phyloP scores from a whole-genome alignment of 2,329 filamentous ascomycete species.

The Botryotinia narcissicola region DNA sequence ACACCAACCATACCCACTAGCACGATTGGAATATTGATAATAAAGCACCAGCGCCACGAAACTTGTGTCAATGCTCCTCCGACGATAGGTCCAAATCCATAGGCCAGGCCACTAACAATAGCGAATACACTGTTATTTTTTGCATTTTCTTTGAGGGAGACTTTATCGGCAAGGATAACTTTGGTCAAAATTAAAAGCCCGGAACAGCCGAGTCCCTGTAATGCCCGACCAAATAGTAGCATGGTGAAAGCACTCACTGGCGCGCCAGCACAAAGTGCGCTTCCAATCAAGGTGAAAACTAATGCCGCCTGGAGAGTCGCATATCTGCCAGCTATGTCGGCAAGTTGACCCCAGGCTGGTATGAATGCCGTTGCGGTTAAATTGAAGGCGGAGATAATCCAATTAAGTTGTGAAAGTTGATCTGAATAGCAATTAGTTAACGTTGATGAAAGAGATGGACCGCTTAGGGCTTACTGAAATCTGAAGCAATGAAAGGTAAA shows the following conservation, averaged over 20 bases:
- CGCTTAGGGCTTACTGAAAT: slow-evolving; percentile 51
- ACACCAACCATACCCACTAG: slow-evolving; percentile 51
- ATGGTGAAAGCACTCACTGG: slow-evolving; percentile 54
- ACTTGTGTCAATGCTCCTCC: slow-evolving; percentile 54
- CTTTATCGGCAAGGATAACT: slow-evolving; percentile 63
- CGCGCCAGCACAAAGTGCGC: slow-evolving; percentile 58
- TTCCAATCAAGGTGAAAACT: slow-evolving; percentile 57
- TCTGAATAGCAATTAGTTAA: slow-evolving; percentile 38
- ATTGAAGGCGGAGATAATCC: slow-evolving; percentile 69
- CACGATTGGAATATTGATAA: slow-evolving; percentile 58
- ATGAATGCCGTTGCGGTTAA: slow-evolving; percentile 66
- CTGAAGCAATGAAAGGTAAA: slow-evolving; percentile 59
- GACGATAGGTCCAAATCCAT: slow-evolving; percentile 56
- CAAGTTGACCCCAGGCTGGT: slow-evolving; percentile 62
- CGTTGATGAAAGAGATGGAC: background rate
- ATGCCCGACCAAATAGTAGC: slow-evolving; percentile 59
- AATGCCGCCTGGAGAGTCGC: slow-evolving; percentile 56
- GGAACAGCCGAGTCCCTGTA: slow-evolving; percentile 61
- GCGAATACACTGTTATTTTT: slow-evolving; percentile 62
- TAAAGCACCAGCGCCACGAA: slow-evolving; percentile 67
- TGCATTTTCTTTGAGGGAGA: slow-evolving; percentile 59
- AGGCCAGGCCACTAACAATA: slow-evolving; percentile 57
- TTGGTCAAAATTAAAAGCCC: slow-evolving; percentile 60
- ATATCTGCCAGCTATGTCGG: slow-evolving; percentile 64
- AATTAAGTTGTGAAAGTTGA: slow-evolving; percentile 59